These are phyloP conservation scores for Psidium guajava DNA, from an alignment of 345 rosid genomes.

Conservation along the genomic window DNA sequence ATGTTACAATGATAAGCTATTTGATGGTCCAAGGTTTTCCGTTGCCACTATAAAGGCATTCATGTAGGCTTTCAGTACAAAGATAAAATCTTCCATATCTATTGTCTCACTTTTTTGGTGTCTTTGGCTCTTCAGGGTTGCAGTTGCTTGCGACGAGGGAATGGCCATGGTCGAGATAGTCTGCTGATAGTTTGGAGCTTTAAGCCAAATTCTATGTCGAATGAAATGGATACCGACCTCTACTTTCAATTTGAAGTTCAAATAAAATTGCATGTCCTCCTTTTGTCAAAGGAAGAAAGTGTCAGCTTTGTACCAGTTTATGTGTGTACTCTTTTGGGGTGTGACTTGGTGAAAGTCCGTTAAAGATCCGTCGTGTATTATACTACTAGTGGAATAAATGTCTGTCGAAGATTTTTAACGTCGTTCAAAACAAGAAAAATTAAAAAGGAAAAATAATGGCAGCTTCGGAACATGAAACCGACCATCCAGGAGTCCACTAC, in stretches of 20 bases:
- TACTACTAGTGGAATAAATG: neutral
- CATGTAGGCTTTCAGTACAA: neutral
- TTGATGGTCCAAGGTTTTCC: neutral
- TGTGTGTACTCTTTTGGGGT: neutral
- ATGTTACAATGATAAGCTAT: neutral
- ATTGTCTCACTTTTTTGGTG: neutral
- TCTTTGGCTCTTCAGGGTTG: neutral
- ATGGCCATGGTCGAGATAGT: neutral
- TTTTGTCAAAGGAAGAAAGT: neutral
- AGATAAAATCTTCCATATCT: neutral
- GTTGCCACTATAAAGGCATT: neutral
- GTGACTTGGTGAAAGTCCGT: neutral
- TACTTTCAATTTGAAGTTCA: neutral
- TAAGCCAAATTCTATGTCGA: neutral
- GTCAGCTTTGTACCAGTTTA: neutral
- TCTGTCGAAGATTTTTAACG: neutral
- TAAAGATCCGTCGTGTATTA: neutral
- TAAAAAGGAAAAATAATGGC: neutral
- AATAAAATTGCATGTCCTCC: neutral
- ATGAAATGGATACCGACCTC: neutral
- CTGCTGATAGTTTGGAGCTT: neutral
- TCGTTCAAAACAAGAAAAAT: neutral
- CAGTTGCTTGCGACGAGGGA: neutral
- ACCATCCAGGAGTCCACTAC: neutral
- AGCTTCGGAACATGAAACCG: neutral